Conservation (phyloP, 2,329 filamentous ascomycete species). For the Aspergillus aculeatus region DNA sequence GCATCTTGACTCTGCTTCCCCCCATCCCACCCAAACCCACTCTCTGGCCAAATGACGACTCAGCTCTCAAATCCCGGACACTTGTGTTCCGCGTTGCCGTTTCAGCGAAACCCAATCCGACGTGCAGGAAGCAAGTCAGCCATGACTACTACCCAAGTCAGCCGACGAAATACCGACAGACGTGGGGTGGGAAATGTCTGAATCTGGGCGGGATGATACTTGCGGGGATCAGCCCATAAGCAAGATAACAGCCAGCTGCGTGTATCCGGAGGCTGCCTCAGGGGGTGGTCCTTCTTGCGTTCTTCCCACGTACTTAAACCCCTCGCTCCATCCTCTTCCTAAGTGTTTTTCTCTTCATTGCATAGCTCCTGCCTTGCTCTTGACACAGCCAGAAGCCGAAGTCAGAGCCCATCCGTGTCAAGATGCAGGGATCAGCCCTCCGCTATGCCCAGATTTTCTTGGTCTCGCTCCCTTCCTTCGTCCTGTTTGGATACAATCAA, state of each 20-base stretch:
- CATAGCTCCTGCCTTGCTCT: too few relatives aligned
- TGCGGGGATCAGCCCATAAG: not conserved
- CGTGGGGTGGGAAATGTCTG: not conserved
- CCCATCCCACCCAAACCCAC: not conserved
- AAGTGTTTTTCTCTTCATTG: too few relatives aligned
- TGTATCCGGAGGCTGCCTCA: not conserved
- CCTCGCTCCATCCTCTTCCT: not conserved
- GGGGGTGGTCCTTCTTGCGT: not conserved
- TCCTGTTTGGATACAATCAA: conserved; percentile 55
- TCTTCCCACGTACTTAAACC: not conserved
- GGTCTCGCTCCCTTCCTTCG: conserved; percentile 38
- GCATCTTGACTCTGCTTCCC: not conserved
- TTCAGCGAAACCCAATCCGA: not conserved
- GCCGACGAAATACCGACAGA: not conserved
- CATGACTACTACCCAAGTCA: not conserved
- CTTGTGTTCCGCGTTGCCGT: not conserved
- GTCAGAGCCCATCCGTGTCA: not conserved
- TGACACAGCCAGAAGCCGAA: not conserved
- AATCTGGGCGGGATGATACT: too few relatives aligned
- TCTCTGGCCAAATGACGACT: not conserved
- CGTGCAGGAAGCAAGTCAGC: too few relatives aligned
- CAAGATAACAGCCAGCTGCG: not conserved
- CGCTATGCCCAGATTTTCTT: conserved; percentile 17
- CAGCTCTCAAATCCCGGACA: not conserved
- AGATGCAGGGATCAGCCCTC: conserved; percentile 8